Percentiles rank a stretch among this genome's conserved stretches.
Conservation (phyloP, 495 filamentous ascomycete species). For the Darksidea phi region DNA sequence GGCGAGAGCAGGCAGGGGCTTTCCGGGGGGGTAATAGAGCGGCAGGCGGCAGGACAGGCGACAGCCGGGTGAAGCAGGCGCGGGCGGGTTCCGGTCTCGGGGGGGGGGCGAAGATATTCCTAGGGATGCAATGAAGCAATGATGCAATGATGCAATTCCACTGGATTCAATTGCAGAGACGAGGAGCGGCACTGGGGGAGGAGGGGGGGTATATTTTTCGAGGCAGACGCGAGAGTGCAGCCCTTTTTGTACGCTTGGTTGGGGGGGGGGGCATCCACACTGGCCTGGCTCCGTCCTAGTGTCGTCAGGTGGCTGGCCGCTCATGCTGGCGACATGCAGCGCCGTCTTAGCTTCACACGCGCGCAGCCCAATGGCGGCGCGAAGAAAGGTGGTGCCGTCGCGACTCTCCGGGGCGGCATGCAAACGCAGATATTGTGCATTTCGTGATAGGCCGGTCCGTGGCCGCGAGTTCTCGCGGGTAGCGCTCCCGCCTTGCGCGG, state of each 20-base stretch:
- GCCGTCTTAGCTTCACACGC: background rate
- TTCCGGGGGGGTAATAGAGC: conserved; percentile 1
- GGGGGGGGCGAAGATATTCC: too few species aligned
- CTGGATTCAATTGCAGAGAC: too few species aligned
- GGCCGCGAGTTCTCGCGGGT: conserved; percentile 19
- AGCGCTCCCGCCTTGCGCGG: conserved; percentile 12
- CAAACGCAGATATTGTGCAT: conserved; percentile 13
- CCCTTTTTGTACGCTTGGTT: conserved; percentile 11
- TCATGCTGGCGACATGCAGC: conserved; percentile 34
- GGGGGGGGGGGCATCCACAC: background rate
- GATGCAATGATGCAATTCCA: too few species aligned
- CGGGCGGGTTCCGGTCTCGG: background rate
- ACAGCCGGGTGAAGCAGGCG: background rate
- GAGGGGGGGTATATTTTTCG: too few species aligned
- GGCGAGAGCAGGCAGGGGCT: background rate
- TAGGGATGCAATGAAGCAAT: too few species aligned
- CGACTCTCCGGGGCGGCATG: conserved; percentile 27
- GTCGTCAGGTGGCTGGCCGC: conserved; percentile 34
- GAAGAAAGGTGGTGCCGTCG: conserved; percentile 11
- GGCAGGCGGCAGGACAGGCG: conserved; percentile 4
- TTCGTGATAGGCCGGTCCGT: conserved; percentile 22
- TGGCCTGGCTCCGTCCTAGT: conserved; percentile 14
- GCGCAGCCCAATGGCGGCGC: conserved; percentile 20
- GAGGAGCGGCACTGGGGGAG: too few species aligned
- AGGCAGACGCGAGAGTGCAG: background rate